These are phyloP conservation scores for Marchantia polymorpha DNA, from an alignment of 225 moss, liverwort and hornwort species.

Conservation along the genomic window DNA sequence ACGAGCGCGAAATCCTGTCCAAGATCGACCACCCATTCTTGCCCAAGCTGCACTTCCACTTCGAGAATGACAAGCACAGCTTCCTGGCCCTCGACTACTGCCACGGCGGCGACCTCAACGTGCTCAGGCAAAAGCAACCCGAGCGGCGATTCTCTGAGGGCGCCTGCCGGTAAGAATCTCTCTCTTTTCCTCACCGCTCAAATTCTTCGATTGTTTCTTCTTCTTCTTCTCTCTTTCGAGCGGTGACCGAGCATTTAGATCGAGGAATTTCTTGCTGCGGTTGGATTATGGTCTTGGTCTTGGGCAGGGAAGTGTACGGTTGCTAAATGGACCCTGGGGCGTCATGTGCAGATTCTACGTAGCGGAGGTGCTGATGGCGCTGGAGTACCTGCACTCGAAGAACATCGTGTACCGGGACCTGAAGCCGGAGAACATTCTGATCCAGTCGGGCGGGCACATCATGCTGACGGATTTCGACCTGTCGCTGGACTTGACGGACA, in stretches of 20 bases:
- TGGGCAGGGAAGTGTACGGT: no score
- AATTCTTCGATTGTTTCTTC: no score
- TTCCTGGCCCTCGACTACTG: constrained; percentile 50
- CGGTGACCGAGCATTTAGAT: no score
- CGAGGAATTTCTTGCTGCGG: no score
- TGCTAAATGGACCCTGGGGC: not conserved
- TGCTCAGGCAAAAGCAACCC: constrained; percentile 42
- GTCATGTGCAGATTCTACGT: constrained; percentile 41
- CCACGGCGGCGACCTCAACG: constrained; percentile 48
- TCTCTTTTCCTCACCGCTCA: not conserved
- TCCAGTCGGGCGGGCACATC: constrained; percentile 44
- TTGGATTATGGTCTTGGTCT: no score
- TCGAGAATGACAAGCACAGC: constrained; percentile 45
- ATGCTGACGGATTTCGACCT: constrained; percentile 60
- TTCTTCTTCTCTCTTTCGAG: not conserved
- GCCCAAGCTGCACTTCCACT: constrained; percentile 42
- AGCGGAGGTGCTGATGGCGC: constrained; percentile 42
- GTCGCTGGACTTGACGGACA: constrained; percentile 34
- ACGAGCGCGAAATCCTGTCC: constrained; percentile 40
- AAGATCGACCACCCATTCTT: constrained; percentile 42
- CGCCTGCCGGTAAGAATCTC: constrained; percentile 33
- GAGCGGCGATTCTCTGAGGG: constrained; percentile 46
- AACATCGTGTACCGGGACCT: constrained; percentile 53
- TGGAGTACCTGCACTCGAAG: constrained; percentile 48
- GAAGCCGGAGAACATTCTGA: constrained; percentile 59